Evolutionary conservation across 2,329 filamentous ascomycete species (phyloP).

Genomic region (Cytospora mali): DNA sequence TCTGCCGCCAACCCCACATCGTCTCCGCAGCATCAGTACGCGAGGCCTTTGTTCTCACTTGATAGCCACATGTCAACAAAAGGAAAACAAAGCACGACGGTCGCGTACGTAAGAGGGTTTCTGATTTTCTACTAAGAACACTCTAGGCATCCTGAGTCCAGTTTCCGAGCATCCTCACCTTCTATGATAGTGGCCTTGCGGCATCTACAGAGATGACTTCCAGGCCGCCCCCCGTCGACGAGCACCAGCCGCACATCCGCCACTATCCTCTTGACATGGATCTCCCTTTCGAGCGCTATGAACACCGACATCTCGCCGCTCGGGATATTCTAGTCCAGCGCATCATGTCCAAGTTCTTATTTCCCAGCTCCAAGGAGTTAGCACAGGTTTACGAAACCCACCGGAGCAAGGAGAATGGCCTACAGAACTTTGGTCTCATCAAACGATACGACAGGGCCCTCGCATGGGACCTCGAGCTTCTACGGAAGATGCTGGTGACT

Average conservation of each 20-base stretch:
- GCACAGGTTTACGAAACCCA: conserved; percentile 25
- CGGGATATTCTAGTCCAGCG: conserved; percentile 39
- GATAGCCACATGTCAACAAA: too few species aligned
- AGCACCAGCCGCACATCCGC: not conserved
- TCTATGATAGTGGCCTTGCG: not conserved
- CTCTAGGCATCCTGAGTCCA: too few species aligned
- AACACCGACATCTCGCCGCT: conserved; percentile 36
- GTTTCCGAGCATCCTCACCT: too few species aligned
- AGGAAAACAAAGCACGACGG: too few species aligned
- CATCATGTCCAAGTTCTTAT: conserved; percentile 38
- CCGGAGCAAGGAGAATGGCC: conserved; percentile 3
- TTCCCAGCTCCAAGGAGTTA: conserved; percentile 27
- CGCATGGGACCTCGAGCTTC: conserved; percentile 34
- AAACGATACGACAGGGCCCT: conserved; percentile 32
- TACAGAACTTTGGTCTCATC: conserved; percentile 27
- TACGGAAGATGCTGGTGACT: conserved; percentile 35
- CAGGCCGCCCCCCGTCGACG: not conserved
- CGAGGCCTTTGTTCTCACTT: too few species aligned
- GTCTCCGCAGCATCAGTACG: too few species aligned
- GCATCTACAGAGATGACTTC: not conserved
- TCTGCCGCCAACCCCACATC: too few species aligned
- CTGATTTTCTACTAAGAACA: too few species aligned
- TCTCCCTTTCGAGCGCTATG: conserved; percentile 39
- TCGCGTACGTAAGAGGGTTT: too few species aligned
- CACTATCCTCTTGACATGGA: conserved; percentile 42